Evolutionary conservation across 306 rosid species (phyloP).

Genomic region (Castanea mollissima): DNA sequence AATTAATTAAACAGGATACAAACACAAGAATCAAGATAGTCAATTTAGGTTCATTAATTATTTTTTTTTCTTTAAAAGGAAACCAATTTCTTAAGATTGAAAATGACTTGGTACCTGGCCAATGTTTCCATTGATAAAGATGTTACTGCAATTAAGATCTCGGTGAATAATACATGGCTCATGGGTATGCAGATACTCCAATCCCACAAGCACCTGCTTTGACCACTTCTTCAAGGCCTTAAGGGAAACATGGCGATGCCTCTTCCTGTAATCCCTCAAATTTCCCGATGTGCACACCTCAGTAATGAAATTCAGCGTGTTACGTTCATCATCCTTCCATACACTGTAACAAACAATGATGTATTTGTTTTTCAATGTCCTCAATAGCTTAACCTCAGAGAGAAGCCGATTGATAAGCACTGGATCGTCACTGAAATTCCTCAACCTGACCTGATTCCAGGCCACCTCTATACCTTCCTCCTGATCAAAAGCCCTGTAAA

Average conservation of each 20-base stretch:
- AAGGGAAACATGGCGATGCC: slow-evolving; percentile 75
- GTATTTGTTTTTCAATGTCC: slow-evolving; percentile 58
- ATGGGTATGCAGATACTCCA: slow-evolving; percentile 87
- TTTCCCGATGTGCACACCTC: slow-evolving; percentile 89
- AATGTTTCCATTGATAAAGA: slow-evolving; percentile 80
- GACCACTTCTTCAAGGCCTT: slow-evolving; percentile 97
- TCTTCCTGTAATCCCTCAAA: slow-evolving; percentile 80
- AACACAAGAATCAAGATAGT: neutral
- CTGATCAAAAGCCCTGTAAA: slow-evolving; percentile 86
- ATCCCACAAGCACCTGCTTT: slow-evolving; percentile 81
- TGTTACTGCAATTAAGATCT: slow-evolving; percentile 95
- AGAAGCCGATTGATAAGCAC: slow-evolving; percentile 58
- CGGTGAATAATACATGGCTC: slow-evolving; percentile 93
- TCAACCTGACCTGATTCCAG: slow-evolving; percentile 83
- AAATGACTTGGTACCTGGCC: slow-evolving; percentile 58
- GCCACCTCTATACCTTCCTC: slow-evolving; percentile 93
- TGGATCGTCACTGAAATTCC: slow-evolving; percentile 62
- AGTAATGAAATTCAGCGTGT: slow-evolving; percentile 73
- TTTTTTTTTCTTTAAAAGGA: neutral
- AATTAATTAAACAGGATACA: neutral
- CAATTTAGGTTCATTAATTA: neutral
- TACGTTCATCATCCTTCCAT: slow-evolving; percentile 66
- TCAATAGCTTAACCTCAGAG: slow-evolving; percentile 68
- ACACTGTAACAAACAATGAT: slow-evolving; percentile 78
- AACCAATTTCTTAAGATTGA: neutral